Base-by-base conservation (phyloP, 2,329 filamentous ascomycete genomes). In the Fusarium incarnatum region DNA sequence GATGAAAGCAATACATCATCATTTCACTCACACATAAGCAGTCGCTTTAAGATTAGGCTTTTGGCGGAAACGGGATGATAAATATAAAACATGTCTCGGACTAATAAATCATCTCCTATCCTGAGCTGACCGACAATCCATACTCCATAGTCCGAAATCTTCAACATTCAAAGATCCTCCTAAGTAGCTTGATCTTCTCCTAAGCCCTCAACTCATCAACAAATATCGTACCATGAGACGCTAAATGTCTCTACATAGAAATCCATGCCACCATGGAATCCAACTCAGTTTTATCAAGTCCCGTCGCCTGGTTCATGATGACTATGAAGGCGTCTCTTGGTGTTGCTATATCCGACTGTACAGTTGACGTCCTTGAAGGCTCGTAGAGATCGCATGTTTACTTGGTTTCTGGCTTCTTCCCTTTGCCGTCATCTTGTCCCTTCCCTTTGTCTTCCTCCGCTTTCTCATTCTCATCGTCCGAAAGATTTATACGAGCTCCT, bases 41-140 rank as follows among this genome's bases (percentile, higher is more conserved):
- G 12, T 44, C 30, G 18, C 42, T 41, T 42, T 18, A 28, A 48
- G 45, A 37, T 12, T 44, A 15, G 25, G 34, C 20, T 48, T 42
- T 58, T 20, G 60, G 60, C 15, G 18, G 47, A 28, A 48, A 40
- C 28, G 34, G 23, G 22, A 53, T 46, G 30, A 46, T 49, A 13
- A 40, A 34, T 8, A 28, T 45, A 64, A 57, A 64, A 50, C 40
- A 45, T 66, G 63, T 61, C 55, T 66, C 34, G 28, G 37, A 55
- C 53, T 50, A 66, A 66, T 66, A 66, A 52, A 32, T 41, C 27
- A 12, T 37, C 42, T 42, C 50, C 20, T 28, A 57, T 49, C 28
- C 42, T 41, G 13, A 13, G 41, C 34, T 40, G 49, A 53, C 10
- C n/a, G 49, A 52, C 20, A n/a, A 53, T 28, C 13, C 20, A 52